Base-by-base conservation (phyloP, 352 stramenopile species). In the Phytophthora sp. region DNA sequence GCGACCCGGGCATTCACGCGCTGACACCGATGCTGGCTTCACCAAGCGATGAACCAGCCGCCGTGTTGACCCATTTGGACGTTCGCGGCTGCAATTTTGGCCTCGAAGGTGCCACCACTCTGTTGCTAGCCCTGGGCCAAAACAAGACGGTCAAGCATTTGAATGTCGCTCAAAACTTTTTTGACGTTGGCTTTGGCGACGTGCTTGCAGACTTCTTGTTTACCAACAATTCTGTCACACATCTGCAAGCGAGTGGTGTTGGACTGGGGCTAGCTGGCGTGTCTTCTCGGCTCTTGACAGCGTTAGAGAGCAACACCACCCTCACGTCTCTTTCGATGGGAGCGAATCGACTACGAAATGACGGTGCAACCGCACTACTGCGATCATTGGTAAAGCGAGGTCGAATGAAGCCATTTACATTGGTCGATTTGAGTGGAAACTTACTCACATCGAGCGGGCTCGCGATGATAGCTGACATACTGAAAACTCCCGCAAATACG, bases 131-230 rank as follows among this genome's bases (percentile, higher is more conserved):
- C 8, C 69, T 94, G 29, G 45, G 66, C 6, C 63, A 60, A 5
- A 91, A 92, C 64, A 67, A 63, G 24, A 82, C 74, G 12, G 44
- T 94, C 24, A 79, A 42, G 18, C 68, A 86, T 54, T 68, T 94
- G 20, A 80, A 93, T 52, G 31, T 94, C 29, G 84, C 84, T 33
- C 79, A 91, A 44, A 93, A 93, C 50, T 93, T 93, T 57, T 76
- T 92, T 23, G 83, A 83, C 9, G 77, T 66, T 35, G 69, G 65
- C 16, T 82, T 93, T 60, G 84, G 84, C 11, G 84, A 93, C 42
- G 57, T 91, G 1, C 67, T 95, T n/a, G 84, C 76, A 6, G 72
- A 82, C 18, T 91, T 92, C 29, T 38, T 95, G 29, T 23, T 74
- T 30, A 77, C 72, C 7, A 95, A 95, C 39, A 33, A 70, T 16